Base-by-base conservation (phyloP, 805 yeast species). In the Yamadazyma insecticola region DNA sequence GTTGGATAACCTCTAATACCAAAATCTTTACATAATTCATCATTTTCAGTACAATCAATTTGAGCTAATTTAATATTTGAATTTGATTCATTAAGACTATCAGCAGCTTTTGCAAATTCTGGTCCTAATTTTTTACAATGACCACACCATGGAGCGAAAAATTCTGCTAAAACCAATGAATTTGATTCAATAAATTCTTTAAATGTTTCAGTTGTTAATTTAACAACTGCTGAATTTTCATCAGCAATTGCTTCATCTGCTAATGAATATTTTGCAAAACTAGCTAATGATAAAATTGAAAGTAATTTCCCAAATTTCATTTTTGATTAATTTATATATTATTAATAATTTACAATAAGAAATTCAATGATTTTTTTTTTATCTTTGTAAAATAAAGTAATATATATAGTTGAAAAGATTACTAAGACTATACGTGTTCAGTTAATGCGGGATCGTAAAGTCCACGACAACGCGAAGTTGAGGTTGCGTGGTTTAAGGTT, bases 91-190 rank as follows among this genome's bases (percentile, higher is more conserved):
- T 67, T 69, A 52, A 84, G 68, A 13, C 51, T 46, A 45, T 79
- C 77, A 30, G 90, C 86, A 31, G 95, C 95, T 46, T 73, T 59
- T 32, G 77, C 67, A 45, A 72, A 84, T 57, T 86, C 81, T 21
- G 96, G 96, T 9, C 87, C 95, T 43, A 86, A 64, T 29, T 73
- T 74, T 69, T 89, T 87, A 72, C 97, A 89, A 66, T 89, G 92
- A 12, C 96, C 96, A 71, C 97, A 89, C 97, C 97, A 90, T 55
- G 97, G 95, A 12, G 95, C 95, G 57, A 81, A 86, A 62, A 86
- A 86, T 61, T 86, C 95, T 13, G 90, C 82, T 40, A 86, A 63
- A 14, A 86, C 94, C 45, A 89, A 69, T 21, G 87, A 83, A 65
- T 89, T 82, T 34, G 71, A 76, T 29, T 64, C 60, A 42, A 90